Conservation (phyloP, 106 monocot genomes). For the Ottelia alismoides region DNA sequence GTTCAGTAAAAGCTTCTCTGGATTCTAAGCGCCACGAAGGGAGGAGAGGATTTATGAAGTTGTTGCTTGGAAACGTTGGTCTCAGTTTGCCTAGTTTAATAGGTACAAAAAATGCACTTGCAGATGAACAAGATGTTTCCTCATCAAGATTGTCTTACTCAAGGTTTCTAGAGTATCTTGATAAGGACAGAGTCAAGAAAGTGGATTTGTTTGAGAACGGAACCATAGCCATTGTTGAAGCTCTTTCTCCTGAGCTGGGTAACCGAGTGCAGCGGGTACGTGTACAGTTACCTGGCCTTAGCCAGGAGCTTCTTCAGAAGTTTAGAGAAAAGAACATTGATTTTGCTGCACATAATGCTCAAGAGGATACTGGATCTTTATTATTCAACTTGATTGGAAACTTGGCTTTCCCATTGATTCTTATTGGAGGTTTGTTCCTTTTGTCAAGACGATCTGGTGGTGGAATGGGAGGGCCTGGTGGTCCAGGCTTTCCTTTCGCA, state of each 20-base stretch:
- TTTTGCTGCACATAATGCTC: conserved; percentile 89
- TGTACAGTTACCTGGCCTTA: conserved; percentile 90
- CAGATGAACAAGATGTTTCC: conserved; percentile 80
- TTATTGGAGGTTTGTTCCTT: conserved; percentile 88
- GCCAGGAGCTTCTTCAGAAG: conserved; percentile 94
- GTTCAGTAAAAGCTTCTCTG: no score
- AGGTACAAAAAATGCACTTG: conserved; percentile 32
- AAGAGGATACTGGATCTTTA: conserved; percentile 77
- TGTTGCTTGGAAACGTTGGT: conserved; percentile 57
- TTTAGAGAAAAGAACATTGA: conserved; percentile 87
- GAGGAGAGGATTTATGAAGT: conserved; percentile 65
- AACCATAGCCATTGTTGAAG: conserved; percentile 95
- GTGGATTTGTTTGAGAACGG: conserved; percentile 95
- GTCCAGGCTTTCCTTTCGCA: no score
- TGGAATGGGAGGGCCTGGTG: no score
- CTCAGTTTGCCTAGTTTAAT: conserved; percentile 36
- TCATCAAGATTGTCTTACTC: conserved; percentile 98
- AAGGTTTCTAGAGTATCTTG: conserved; percentile 82
- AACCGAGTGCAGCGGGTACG: conserved; percentile 83
- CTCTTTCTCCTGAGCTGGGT: conserved; percentile 91
- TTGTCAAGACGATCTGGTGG: no score
- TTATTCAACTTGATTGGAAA: conserved; percentile 93
- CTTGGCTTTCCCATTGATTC: conserved; percentile 81
- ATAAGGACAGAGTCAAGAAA: conserved; percentile 84
- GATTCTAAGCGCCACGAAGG: conserved; percentile 33